phyloP scores from a whole-genome alignment of 768 basidiomycete species.

The Rhizopogon roseolus region DNA sequence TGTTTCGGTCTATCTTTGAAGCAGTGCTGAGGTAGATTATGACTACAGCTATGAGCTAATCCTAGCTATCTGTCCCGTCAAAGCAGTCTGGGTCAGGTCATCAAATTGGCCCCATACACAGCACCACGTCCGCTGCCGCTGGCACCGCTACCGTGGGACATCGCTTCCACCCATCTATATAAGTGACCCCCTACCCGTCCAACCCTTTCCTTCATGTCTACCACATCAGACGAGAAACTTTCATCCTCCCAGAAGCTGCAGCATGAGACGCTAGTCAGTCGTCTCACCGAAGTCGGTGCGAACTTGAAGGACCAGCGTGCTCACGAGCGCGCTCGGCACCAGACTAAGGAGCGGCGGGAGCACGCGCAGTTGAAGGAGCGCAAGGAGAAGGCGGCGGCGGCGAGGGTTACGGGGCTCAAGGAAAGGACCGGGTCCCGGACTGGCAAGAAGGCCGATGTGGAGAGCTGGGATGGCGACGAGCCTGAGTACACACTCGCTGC shows the following conservation, averaged over 20 bases:
- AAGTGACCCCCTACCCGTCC: conserved; percentile 12
- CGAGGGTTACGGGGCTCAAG: conserved; percentile 16
- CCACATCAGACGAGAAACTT: conserved; percentile 16
- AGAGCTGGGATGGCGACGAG: conserved; percentile 23
- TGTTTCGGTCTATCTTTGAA: conserved; percentile 9
- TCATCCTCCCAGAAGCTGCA: conserved; percentile 12
- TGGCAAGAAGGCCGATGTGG: conserved; percentile 21
- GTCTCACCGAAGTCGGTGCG: conserved; percentile 11
- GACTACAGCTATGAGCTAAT: not conserved
- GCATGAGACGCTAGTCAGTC: conserved; percentile 14
- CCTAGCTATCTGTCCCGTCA: not conserved
- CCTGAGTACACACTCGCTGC: conserved; percentile 1
- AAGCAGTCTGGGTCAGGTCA: not conserved
- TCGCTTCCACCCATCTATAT: conserved; percentile 21
- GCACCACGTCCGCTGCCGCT: not conserved
- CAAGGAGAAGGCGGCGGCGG: conserved; percentile 21
- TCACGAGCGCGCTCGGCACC: conserved; percentile 28
- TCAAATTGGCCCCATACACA: not conserved
- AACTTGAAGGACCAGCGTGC: conserved; percentile 25
- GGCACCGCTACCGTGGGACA: conserved; percentile 9
- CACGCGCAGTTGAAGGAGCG: conserved; percentile 25
- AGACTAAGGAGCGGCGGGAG: conserved; percentile 26
- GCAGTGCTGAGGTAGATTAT: conserved; percentile 16
- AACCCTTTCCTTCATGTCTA: conserved; percentile 22
- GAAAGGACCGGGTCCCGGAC: conserved; percentile 10